Base-by-base conservation (phyloP, 1,139 yeast genomes). In the Nakaseomyces bracarensis region DNA sequence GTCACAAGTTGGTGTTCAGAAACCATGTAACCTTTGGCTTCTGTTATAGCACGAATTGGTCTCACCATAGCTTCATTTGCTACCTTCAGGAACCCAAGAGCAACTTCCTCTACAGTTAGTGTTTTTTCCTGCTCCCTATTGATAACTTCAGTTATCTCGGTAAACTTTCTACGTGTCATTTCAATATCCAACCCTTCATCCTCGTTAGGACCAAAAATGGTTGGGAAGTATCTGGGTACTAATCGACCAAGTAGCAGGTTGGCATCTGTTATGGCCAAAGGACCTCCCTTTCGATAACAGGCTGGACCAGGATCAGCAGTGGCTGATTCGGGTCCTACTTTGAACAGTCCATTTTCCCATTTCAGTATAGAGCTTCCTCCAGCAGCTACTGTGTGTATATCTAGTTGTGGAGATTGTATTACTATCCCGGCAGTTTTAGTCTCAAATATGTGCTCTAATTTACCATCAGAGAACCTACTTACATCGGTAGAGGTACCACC, bases 401-500 rank as follows among this genome's bases (percentile, higher is more conserved):
- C 77, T 39, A 75, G 53, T 51, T 75, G 81, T 3, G 80, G 79
- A 10, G 79, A 69, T 44, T 74, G 79, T 37, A 72, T 69, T 2
- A 73, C 71, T 30, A 75, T 69, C 23, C 79, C 80, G 1, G 79
- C 79, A 19, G 77, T 73, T 1, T 72, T 66, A 2, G 77, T 72
- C 52, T 75, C 80, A 51, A 74, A 74, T 14, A 73, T 72, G 53
- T 73, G 77, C 39, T 75, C 79, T 20, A 69, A 64, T 38, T 66
- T 65, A 7, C 74, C 74, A 39, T 64, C 66, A 35, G 60, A 57
- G 46, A 55, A 72, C 46, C 76, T 60, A 2, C 77, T 72, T 19
- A 74, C 77, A 61, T 75, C 81, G 1, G 81, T 75, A 3, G 78
- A 72, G 1, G 81, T 75, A 34, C 80, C 81, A 41, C 81, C 81